Evolutionary conservation across 2,329 filamentous ascomycete species (phyloP).

Genomic region (Colletotrichum tofieldiae): DNA sequence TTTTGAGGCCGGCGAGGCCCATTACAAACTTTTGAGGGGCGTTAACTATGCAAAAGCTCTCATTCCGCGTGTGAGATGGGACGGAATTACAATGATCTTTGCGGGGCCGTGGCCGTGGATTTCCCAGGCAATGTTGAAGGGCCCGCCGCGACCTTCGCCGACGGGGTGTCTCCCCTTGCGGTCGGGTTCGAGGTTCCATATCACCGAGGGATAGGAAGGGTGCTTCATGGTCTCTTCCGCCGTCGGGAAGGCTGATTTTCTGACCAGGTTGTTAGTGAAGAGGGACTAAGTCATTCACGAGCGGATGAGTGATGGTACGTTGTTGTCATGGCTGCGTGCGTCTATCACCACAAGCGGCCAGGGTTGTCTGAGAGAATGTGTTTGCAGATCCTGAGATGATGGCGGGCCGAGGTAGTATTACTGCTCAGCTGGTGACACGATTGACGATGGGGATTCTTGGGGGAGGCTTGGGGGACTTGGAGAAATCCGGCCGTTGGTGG

Average conservation of each 20-base stretch:
- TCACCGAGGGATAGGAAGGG: constrained; percentile 76
- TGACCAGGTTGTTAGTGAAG: neutral
- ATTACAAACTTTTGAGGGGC: constrained; percentile 76
- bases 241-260: constrained; percentile 55
- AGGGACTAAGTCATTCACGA: neutral
- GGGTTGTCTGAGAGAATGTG: neutral
- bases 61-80: constrained; percentile 17
- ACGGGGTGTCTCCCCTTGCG: constrained; percentile 74
- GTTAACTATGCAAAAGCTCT: neutral
- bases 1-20: constrained; percentile 80
- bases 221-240: constrained; percentile 74
- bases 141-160: constrained; percentile 80
- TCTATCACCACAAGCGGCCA: neutral
- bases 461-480: neutral
- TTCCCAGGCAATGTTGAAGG: constrained; percentile 84
- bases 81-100: constrained; percentile 78
- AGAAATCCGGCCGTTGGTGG: constrained; percentile 15
- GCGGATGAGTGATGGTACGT: constrained; percentile 3
- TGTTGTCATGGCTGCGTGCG: constrained; percentile 24
- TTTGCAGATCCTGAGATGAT: neutral
- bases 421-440: neutral
- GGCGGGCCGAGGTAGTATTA: neutral
- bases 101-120: constrained; percentile 82
- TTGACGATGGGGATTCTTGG: neutral
- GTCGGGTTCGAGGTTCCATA: constrained; percentile 80